Evolutionary conservation across 768 basidiomycete species (phyloP).

Genomic region (Imleria badia): DNA sequence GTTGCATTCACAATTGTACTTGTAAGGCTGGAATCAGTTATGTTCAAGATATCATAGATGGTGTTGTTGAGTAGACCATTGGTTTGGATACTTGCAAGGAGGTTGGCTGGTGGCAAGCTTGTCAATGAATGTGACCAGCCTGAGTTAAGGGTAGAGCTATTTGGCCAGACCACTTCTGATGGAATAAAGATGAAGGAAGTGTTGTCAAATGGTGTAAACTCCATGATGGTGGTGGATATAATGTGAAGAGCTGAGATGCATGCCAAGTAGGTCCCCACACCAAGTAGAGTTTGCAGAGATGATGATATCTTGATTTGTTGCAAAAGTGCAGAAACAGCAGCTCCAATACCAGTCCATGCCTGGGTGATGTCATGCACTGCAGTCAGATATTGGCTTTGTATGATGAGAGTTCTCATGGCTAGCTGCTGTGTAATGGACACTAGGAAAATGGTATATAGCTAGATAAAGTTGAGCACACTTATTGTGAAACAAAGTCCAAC

Average conservation of each 20-base stretch:
- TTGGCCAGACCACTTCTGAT: conserved; percentile 7
- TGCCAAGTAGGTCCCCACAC: conserved; percentile 15
- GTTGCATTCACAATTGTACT: background rate
- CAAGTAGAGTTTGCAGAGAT: conserved; percentile 12
- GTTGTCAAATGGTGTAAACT: conserved; percentile 14
- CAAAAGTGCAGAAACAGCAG: conserved; percentile 12
- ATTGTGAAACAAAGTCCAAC: background rate
- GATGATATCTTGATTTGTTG: conserved; percentile 14
- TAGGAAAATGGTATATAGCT: conserved; percentile 18
- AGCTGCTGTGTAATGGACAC: conserved; percentile 22
- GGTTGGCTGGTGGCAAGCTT: too few species aligned
- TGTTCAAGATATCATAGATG: background rate
- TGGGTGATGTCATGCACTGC: conserved; percentile 15
- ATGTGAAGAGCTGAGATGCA: conserved; percentile 22
- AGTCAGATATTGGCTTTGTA: conserved; percentile 12
- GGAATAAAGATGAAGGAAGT: background rate
- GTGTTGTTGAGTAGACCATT: conserved; percentile 2
- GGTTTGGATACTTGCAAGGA: background rate
- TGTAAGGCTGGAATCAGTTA: background rate
- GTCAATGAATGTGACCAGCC: too few species aligned
- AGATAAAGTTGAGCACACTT: too few species aligned
- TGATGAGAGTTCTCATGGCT: conserved; percentile 3
- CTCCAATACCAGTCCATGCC: conserved; percentile 25
- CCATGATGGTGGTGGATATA: conserved; percentile 19
- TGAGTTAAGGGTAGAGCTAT: background rate